These are phyloP conservation scores for Phyllosticta citribraziliensis DNA, from an alignment of 2,329 filamentous ascomycete genomes.

Conservation along the genomic window DNA sequence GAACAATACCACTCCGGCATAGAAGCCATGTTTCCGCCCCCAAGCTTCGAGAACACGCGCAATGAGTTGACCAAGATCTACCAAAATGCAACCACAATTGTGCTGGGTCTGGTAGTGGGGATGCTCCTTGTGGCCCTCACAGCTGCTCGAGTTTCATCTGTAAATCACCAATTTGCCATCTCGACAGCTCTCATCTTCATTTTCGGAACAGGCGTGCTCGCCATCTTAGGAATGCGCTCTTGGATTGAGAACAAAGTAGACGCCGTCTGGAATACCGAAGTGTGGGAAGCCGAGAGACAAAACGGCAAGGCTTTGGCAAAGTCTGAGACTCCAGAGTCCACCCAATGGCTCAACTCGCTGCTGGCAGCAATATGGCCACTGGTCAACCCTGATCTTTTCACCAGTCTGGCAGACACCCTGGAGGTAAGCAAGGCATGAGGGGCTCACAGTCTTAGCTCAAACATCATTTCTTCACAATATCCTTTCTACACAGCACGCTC, in stretches of 20 bases:
- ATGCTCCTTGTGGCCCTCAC: conserved; percentile 20
- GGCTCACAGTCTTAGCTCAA: background rate
- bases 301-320: conserved; percentile 40
- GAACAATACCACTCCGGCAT: conserved; percentile 23
- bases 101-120: conserved; percentile 25
- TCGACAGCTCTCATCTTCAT: conserved; percentile 14
- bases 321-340: conserved; percentile 50
- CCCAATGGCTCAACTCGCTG: conserved; percentile 62
- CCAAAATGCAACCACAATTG: conserved; percentile 33
- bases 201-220: conserved; percentile 21
- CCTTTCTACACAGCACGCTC: background rate
- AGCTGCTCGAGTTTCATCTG: background rate
- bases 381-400: conserved; percentile 66
- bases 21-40: conserved; percentile 45
- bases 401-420: conserved; percentile 57
- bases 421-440: conserved; percentile 35
- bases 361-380: conserved; percentile 62
- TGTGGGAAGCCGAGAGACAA: conserved; percentile 56
- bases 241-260: conserved; percentile 55
- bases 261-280: conserved; percentile 56
- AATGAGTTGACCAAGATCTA: conserved; percentile 37
- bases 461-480: background rate
- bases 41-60: conserved; percentile 37
- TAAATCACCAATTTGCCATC: conserved; percentile 10
- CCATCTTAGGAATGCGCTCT: conserved; percentile 40